Evolutionary conservation across 2,329 filamentous ascomycete species (phyloP), one percentile per base, ranked within the genome.

Genomic region (Ceratocystis smalleyi): DNA sequence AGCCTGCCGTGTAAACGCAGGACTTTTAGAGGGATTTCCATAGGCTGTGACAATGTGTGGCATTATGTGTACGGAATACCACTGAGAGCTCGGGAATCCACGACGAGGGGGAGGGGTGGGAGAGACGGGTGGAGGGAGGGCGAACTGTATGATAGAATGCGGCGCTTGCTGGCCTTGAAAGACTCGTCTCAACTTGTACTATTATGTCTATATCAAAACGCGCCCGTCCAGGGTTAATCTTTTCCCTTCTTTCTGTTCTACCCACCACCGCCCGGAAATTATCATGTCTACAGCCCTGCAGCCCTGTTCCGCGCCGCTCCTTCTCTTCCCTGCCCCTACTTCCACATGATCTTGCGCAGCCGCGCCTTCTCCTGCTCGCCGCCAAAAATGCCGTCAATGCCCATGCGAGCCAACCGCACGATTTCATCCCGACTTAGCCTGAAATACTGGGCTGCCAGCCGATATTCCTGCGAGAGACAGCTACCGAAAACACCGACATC

Each of bases 401-500:
- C 80, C 66, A 81, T 80, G 60, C 79, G 78, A n/a, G 82, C 83
- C 22, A 92, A 73, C 0, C 72, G 71, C 64, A 83, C 76, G 1
- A 81, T 75, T 17, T 79, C 76, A 4, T 70, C 65, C 2, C 71
- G 72, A 12, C 70, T 71, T 5, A 94, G 77, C 0, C 74, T 71
- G 70, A 94, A 94, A 71, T 91, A 83, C 68, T 84, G 73, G 1
- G 86, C 84, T 2, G 87, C 86, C 1, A 94, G 80, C 6, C 78
- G 75, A 72, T 91, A 92, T 72, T 95, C 89, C 68, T 90, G 85
- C 0, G 87, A 91, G 3, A 91, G 74, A 0, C 82, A 78, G 70
- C 87, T 91, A 61, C 85, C 85, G 70, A 94, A 94, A 24, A 94
- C 83, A 1, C 88, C 89, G 8, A 92, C 86, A 70, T 94, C 88